Base-by-base conservation (phyloP, 345 rosid species). In the Populus simonii region DNA sequence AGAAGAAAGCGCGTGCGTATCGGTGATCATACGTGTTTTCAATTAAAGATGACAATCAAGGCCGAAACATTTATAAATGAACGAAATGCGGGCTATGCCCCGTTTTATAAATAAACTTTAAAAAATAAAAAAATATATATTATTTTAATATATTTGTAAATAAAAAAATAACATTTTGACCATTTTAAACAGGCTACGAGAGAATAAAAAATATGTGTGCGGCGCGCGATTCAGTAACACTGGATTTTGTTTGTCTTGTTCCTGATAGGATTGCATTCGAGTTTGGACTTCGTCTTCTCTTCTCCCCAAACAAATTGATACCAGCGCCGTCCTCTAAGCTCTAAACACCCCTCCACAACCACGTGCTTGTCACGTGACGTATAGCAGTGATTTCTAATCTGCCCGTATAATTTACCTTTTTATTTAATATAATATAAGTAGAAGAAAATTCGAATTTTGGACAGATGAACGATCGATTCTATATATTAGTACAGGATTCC, bases 1-100 rank as follows among this genome's bases (percentile, higher is more conserved):
- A 78, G 75, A 80, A 80, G 85, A 86, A 82, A 86, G 73, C 84
- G 85, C 82, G 85, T 80, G 68, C 8, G 45, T 45, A 38, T 66
- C 29, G 76, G 51, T 41, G 80, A 51, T 31, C 33, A 8, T 55
- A 35, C 16, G n/a, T 15, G 13, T 45, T 11, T 53, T 23, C 1
- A 63, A 20, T 20, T 6, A 13, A 57, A 31, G 59, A 20, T 25
- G 25, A 39, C 47, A n/a, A n/a, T 4, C 3, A 31, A 45, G 38
- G 18, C 72, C 65, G 72, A 67, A 75, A 75, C 65, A 51, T 33
- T 43, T 66, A 25, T 23, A 27, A n/a, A 29, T n/a, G 6, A 67
- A 36, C 71, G 39, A 51, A 49, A 36, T 23, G 15, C 47, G 45
- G 51, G 38, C 22, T 27, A 16, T 33, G 36, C 36, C 36, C 36